Percentiles rank a stretch among this genome's conserved stretches.
phyloP scores from a whole-genome alignment of 306 rosid species.

The Rubus parviflorus region DNA sequence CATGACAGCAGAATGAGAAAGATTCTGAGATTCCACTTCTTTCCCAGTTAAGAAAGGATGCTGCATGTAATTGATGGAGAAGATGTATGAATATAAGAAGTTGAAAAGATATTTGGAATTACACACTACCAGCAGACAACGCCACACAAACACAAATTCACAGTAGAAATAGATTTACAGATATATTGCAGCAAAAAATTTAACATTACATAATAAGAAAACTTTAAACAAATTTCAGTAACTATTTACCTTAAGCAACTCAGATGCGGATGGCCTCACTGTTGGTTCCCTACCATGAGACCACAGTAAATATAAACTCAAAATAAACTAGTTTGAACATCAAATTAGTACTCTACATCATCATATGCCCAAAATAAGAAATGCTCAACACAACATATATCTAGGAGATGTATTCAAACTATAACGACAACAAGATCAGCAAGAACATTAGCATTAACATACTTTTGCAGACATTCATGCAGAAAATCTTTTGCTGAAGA shows the following conservation, averaged over 20 bases:
- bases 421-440: constrained; percentile 18
- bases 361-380: constrained; percentile 3
- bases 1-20: constrained; percentile 35
- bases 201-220: constrained; percentile 7
- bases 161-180: neutral
- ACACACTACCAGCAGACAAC: neutral
- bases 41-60: constrained; percentile 88
- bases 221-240: neutral
- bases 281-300: constrained; percentile 77
- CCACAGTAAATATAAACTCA: constrained; percentile 9
- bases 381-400: constrained; percentile 3
- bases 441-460: constrained; percentile 28
- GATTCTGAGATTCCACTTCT: constrained; percentile 37
- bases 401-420: constrained; percentile 6
- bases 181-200: constrained; percentile 14
- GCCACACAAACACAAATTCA: neutral
- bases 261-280: constrained; percentile 75
- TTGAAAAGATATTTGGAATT: constrained; percentile 10
- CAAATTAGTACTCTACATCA: neutral
- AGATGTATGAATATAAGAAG: constrained; percentile 12
- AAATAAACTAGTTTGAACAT: neutral
- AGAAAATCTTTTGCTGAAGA: constrained; percentile 85
- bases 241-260: constrained; percentile 73
- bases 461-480: constrained; percentile 90
- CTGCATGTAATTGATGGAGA: constrained; percentile 49